Base-by-base conservation (phyloP, 2,329 filamentous ascomycete species). In the Xylariales sp. region DNA sequence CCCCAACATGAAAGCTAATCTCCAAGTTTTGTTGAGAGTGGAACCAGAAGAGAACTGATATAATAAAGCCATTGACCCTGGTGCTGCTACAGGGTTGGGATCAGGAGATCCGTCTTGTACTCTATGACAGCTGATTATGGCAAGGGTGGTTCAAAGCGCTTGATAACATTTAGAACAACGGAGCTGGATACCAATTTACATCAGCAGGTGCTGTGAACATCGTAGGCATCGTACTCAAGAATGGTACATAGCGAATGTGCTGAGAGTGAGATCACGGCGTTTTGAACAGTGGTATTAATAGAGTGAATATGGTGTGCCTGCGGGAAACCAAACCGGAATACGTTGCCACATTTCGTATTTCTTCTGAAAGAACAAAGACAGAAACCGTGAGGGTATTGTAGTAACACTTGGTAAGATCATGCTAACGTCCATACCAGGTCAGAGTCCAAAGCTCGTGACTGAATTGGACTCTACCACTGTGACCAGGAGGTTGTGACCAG, bases 131-230 rank as follows among this genome's bases (percentile, higher is more conserved):
- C 37, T 16, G 19, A 24, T 7, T 32, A 32, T 16, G 44, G n/a
- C 34, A 44, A n/a, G 16, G 46, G 33, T 11, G 42, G 42, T 6
- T 40, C 34, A 15, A 29, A 11, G 18, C n/a, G 39, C 5, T 16
- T 44, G 25, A 4, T 45, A 8, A 28, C 46, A 12, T 42, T 49
- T 42, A n/a, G 47, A 14, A 31, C 38, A n/a, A 21, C 21, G 10
- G 47, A 46, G 40, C 41, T 49, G 21, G 40, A 49, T 31, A 45
- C 39, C 1, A 45, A 36, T 16, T 45, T 47, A 43, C 39, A 35
- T 2, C 31, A 45, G 15, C 29, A n/a, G 46, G 46, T 9, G 45
- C 39, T 5, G 33, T 39, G 11, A 18, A 20, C 14, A 21, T 42
- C 5, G 29, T 21, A 7, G 39, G 43, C 16, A 18, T 47, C 4